Conservation (phyloP, 2,329 filamentous ascomycete species). For the Aspergillus carbonarius region DNA sequence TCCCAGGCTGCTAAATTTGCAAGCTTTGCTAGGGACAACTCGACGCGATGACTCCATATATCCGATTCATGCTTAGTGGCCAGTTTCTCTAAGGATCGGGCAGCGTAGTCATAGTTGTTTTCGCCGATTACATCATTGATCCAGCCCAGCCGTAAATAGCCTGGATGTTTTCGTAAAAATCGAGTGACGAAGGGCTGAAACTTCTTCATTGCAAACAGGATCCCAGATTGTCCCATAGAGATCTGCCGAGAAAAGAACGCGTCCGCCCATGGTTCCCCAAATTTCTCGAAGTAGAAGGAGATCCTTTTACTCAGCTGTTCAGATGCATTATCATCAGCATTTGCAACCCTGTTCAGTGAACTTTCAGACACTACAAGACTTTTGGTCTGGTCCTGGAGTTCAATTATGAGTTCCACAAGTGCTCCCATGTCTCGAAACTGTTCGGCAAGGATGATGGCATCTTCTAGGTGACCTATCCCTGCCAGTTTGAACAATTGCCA, state of each 20-base stretch:
- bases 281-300: conserved; percentile 50
- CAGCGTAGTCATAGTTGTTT: conserved; percentile 71
- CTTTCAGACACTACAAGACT: conserved; percentile 19
- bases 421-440: conserved; percentile 63
- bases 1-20: conserved; percentile 65
- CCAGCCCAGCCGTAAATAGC: conserved; percentile 81
- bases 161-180: conserved; percentile 71
- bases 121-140: conserved; percentile 86
- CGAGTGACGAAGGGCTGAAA: conserved; percentile 72
- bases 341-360: conserved; percentile 13
- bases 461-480: conserved; percentile 55
- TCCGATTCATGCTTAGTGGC: conserved; percentile 72
- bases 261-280: conserved; percentile 55
- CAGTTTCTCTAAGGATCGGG: conserved; percentile 66
- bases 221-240: conserved; percentile 62
- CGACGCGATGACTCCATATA: conserved; percentile 89
- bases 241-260: conserved; percentile 81
- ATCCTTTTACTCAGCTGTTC: conserved; percentile 40
- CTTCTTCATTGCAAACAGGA: conserved; percentile 67
- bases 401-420: conserved; percentile 53
- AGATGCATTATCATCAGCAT: conserved; percentile 27
- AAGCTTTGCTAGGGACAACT: conserved; percentile 86
- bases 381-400: conserved; percentile 41
- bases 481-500: conserved; percentile 49
- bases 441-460: conserved; percentile 62